Percentiles rank a stretch among this genome's conserved stretches.
Evolutionary conservation across 2,329 filamentous ascomycete species (phyloP).

Genomic region (Tolypocladium amazonense): DNA sequence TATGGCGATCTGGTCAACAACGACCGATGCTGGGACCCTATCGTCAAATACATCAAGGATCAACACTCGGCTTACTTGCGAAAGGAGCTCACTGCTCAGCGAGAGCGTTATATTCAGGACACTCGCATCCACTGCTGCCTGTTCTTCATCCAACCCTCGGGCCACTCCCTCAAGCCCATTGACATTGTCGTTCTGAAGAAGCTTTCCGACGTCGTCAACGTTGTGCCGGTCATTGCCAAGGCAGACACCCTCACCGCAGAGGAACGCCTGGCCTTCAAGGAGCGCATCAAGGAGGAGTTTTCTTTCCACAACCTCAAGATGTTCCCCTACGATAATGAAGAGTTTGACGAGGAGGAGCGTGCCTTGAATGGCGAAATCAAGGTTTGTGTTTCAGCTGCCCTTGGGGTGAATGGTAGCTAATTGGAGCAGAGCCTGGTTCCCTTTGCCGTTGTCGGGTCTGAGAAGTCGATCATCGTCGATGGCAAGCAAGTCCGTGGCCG

Average conservation of each 20-base stretch:
- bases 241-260: conserved; percentile 92
- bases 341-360: conserved; percentile 95
- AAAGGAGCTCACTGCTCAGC: conserved; percentile 98
- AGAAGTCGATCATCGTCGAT: conserved; percentile 95
- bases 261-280: conserved; percentile 94
- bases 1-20: conserved; percentile 99
- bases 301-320: conserved; percentile 99
- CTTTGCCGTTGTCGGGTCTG: conserved; percentile 94
- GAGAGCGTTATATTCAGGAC: conserved; percentile 98
- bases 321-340: conserved; percentile 99
- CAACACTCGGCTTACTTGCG: conserved; percentile 98
- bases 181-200: conserved; percentile 99
- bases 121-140: conserved; percentile 98
- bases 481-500: conserved; percentile 95
- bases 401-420: background rate
- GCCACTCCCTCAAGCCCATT: conserved; percentile 96
- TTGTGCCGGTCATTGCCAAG: conserved; percentile 98
- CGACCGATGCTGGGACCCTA: conserved; percentile 99
- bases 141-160: conserved; percentile 98
- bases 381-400: conserved; percentile 38
- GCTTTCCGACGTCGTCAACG: conserved; percentile 97
- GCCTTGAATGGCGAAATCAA: conserved; percentile 93
- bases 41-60: conserved; percentile 99
- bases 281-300: conserved; percentile 99
- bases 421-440: conserved; percentile 69